Percentiles rank a stretch among this genome's conserved stretches.
Evolutionary conservation across 2,329 filamentous ascomycete species (phyloP).

Genomic region (Cladosporium cucumerinum): DNA sequence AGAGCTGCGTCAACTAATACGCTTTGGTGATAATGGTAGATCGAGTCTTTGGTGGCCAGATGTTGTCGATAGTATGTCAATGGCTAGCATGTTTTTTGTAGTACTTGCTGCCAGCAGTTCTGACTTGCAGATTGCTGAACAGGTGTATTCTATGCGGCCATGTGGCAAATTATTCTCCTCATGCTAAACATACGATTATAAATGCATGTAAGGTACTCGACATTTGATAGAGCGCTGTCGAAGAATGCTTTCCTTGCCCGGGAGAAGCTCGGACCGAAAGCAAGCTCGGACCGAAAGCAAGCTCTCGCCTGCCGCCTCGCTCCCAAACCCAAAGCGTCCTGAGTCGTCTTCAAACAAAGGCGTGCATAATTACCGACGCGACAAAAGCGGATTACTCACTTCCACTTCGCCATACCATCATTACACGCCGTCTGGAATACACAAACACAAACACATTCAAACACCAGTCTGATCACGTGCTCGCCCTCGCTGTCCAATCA

Average conservation of each 20-base stretch:
- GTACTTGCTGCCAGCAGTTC: neutral
- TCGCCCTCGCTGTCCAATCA: neutral
- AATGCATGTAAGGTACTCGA: neutral
- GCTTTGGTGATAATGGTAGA: neutral
- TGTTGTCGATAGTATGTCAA: neutral
- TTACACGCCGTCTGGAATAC: neutral
- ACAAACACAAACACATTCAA: neutral
- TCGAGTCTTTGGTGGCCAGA: neutral
- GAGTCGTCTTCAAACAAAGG: neutral
- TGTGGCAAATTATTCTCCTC: neutral
- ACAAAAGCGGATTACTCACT: conserved; percentile 4
- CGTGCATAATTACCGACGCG: neutral
- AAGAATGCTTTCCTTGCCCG: neutral
- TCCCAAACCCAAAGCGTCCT: neutral
- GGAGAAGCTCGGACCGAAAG: neutral
- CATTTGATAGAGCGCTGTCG: neutral
- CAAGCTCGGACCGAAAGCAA: neutral
- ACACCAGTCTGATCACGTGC: neutral
- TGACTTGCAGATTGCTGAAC: neutral
- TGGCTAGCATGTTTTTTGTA: neutral
- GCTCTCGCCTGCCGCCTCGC: neutral
- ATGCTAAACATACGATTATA: neutral
- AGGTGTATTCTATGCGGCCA: neutral
- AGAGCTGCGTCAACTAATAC: neutral
- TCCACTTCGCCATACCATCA: neutral